phyloP scores from a whole-genome alignment of 805 yeast genomes.

The Yarrowia sp. region DNA sequence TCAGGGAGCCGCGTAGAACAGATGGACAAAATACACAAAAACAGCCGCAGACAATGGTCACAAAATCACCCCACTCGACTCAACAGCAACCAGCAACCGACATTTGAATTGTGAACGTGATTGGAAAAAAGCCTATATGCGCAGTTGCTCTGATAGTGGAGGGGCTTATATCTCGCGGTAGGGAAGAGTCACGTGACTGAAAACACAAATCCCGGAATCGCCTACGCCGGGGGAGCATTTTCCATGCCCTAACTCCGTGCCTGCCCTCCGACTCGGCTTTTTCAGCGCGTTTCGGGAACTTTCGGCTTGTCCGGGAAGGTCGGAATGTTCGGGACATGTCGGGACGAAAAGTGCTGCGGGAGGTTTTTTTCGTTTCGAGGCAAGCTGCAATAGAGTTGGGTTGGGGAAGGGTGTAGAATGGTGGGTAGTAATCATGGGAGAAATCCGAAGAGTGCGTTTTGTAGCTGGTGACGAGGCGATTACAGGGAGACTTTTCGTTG shows the following conservation, averaged over 20 bases:
- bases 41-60: no score
- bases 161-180: neutral
- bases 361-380: constrained; percentile 10
- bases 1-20: no score
- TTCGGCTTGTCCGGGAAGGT: neutral
- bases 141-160: constrained; percentile 2
- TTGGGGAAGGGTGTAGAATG: neutral
- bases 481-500: no score
- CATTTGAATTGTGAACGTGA: neutral
- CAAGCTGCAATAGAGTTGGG: neutral
- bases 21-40: no score
- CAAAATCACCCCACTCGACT: no score
- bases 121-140: neutral
- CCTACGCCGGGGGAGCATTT: no score
- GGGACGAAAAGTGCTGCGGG: constrained; percentile 18
- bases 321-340: constrained; percentile 6
- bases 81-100: neutral
- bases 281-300: neutral
- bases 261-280: neutral
- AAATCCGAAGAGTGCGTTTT: neutral
- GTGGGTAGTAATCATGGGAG: no score
- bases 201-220: no score
- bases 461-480: neutral
- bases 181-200: neutral
- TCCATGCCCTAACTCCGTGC: no score